Evolutionary conservation across 192 early-diverging fungal species (phyloP).

Genomic region (Rhizophagus sp.): DNA sequence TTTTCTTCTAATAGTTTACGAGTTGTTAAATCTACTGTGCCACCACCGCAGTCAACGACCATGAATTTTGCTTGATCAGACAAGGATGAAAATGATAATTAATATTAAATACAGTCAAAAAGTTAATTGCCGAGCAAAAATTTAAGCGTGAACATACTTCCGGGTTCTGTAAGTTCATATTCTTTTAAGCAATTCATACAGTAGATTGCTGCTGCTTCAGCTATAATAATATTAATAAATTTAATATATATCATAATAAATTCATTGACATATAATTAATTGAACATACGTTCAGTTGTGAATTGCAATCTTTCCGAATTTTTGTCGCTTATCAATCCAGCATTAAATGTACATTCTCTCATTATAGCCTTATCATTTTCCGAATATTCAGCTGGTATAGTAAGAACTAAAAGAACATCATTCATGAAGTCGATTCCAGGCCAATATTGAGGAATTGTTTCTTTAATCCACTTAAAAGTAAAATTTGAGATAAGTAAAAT

Average conservation of each 20-base stretch:
- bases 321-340: constrained; percentile 42
- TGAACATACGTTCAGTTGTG: not conserved
- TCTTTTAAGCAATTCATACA: not conserved
- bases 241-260: not conserved
- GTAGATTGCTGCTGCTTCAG: constrained; percentile 8
- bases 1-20: not conserved
- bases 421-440: not conserved
- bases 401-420: not conserved
- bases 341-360: constrained; percentile 51
- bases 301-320: not conserved
- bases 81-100: too few species aligned
- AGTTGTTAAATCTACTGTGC: constrained; percentile 57
- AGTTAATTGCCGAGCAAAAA: too few species aligned
- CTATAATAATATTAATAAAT: not conserved
- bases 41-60: constrained; percentile 60
- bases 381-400: not conserved
- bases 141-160: not conserved
- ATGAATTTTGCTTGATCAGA: constrained; percentile 44
- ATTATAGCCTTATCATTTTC: constrained; percentile 52
- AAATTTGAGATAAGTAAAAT: not conserved
- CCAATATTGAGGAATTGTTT: not conserved
- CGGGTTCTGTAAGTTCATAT: not conserved
- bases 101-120: not conserved
- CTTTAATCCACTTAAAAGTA: not conserved
- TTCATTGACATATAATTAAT: not conserved